These are phyloP conservation scores for Epichloe uncinata DNA, from an alignment of 2,329 filamentous ascomycete species.

Conservation along the genomic window DNA sequence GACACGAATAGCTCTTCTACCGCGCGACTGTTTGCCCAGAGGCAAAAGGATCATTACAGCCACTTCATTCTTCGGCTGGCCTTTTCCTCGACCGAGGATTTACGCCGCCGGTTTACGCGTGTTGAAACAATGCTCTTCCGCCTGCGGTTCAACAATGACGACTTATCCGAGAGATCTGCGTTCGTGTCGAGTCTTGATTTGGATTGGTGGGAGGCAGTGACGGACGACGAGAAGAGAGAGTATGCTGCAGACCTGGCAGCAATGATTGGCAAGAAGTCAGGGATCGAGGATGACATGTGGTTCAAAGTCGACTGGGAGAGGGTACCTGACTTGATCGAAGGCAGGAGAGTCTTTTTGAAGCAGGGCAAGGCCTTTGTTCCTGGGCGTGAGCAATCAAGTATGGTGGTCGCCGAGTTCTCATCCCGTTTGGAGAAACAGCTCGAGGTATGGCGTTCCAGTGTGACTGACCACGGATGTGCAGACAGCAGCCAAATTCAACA, in stretches of 20 bases:
- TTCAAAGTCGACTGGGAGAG: slow-evolving; percentile 95
- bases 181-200: slow-evolving; percentile 71
- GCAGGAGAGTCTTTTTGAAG: slow-evolving; percentile 60
- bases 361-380: slow-evolving; percentile 87
- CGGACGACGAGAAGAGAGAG: slow-evolving; percentile 61
- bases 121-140: slow-evolving; percentile 85
- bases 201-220: slow-evolving; percentile 81
- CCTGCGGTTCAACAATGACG: slow-evolving; percentile 66
- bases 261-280: slow-evolving; percentile 24
- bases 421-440: slow-evolving; percentile 66
- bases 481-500: neutral
- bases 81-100: slow-evolving; percentile 81
- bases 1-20: slow-evolving; percentile 56
- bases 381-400: slow-evolving; percentile 69
- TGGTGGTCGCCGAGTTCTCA: slow-evolving; percentile 82
- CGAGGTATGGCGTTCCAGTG: slow-evolving; percentile 42
- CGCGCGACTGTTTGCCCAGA: slow-evolving; percentile 51
- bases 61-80: slow-evolving; percentile 94
- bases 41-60: slow-evolving; percentile 92
- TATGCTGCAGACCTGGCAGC: slow-evolving; percentile 49
- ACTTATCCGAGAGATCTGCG: slow-evolving; percentile 53
- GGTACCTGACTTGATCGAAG: slow-evolving; percentile 81
- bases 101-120: slow-evolving; percentile 72
- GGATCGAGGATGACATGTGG: slow-evolving; percentile 66
- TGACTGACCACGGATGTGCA: no score